These are phyloP conservation scores for Amyloporia xantha DNA, from an alignment of 768 basidiomycete genomes.

Conservation along the genomic window DNA sequence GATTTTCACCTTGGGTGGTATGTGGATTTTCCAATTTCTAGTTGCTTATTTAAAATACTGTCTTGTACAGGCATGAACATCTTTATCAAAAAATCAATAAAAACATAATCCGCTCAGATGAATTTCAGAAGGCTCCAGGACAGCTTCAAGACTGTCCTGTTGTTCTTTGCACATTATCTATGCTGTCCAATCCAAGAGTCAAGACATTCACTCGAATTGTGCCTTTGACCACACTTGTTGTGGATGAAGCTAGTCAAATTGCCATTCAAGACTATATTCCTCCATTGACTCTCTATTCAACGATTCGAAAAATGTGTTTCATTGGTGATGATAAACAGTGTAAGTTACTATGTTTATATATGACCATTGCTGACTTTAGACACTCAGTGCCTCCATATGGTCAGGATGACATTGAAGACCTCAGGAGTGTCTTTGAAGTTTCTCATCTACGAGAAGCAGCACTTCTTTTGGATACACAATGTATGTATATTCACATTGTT, in stretches of 20 bases:
- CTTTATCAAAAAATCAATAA: conserved; percentile 44
- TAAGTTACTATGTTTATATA: conserved; percentile 19
- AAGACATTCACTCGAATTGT: conserved; percentile 19
- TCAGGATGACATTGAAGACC: conserved; percentile 54
- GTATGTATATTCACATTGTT: conserved; percentile 40
- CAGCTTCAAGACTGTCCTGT: conserved; percentile 41
- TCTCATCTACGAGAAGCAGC: conserved; percentile 43
- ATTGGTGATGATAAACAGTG: conserved; percentile 39
- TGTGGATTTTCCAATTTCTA: conserved; percentile 15
- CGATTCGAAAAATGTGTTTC: conserved; percentile 31
- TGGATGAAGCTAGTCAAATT: conserved; percentile 32
- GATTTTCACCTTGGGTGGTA: conserved; percentile 66
- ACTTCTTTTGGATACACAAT: conserved; percentile 67
- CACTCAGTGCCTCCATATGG: conserved; percentile 75
- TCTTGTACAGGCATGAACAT: conserved; percentile 73
- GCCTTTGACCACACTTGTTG: conserved; percentile 24
- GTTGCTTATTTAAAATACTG: conserved; percentile 6
- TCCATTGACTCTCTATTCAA: conserved; percentile 20
- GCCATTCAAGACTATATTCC: conserved; percentile 24
- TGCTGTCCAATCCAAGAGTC: conserved; percentile 46
- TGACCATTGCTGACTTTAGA: background rate
- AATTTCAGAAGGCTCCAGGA: conserved; percentile 20
- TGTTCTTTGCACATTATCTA: conserved; percentile 70
- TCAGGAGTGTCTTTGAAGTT: conserved; percentile 79
- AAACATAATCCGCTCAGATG: conserved; percentile 47